Evolutionary conservation across 768 basidiomycete species (phyloP).

Genomic region (Suillus americanus): DNA sequence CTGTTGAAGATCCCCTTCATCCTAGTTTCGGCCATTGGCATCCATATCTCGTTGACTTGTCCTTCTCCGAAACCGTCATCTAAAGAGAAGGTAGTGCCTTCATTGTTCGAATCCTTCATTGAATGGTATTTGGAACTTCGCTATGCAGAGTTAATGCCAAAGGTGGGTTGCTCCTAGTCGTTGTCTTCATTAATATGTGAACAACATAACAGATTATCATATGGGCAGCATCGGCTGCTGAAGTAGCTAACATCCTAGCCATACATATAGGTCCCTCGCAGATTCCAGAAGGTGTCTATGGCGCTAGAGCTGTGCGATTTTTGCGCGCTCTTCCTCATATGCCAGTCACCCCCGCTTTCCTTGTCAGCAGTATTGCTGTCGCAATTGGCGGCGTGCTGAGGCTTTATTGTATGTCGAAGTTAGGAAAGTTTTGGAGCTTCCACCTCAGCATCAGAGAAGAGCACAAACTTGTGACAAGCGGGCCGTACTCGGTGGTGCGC

Average conservation of each 20-base stretch:
- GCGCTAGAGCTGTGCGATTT: not conserved
- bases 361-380: conserved; percentile 16
- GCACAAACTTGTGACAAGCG: conserved; percentile 27
- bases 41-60: conserved; percentile 25
- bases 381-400: conserved; percentile 23
- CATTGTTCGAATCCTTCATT: not conserved
- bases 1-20: conserved; percentile 22
- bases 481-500: conserved; percentile 29
- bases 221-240: not conserved
- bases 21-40: conserved; percentile 22
- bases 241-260: conserved; percentile 3
- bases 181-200: not conserved
- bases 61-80: conserved; percentile 19
- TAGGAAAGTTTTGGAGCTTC: conserved; percentile 30
- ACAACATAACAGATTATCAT: not conserved
- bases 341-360: conserved; percentile 12
- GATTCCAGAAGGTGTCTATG: not conserved
- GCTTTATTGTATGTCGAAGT: conserved; percentile 19
- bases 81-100: conserved; percentile 10
- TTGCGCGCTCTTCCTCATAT: not conserved
- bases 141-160: not conserved
- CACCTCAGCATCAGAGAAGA: conserved; percentile 21
- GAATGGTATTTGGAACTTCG: not conserved
- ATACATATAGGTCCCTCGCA: not conserved
- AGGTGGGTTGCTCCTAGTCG: not conserved